Evolutionary conservation across 2,329 filamentous ascomycete species (phyloP), one percentile per base, ranked within the genome.

Genomic region (Sporothrix pallida): DNA sequence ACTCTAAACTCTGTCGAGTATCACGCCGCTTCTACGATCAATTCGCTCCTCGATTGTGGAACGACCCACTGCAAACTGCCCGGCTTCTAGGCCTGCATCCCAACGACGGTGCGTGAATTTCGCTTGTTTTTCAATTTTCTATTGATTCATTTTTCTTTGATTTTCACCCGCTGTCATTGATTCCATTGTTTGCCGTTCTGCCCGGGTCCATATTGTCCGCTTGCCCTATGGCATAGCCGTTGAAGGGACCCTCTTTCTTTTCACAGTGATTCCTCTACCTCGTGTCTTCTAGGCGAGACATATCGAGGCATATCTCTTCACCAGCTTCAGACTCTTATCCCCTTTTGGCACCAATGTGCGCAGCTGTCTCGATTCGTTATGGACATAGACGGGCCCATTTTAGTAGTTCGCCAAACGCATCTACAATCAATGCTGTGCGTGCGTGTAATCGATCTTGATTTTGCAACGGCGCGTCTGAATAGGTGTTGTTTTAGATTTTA

Each of bases 41-140:
- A 23, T 89, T 90, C 77, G 84, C 84, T 4, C 86, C 86, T 23
- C 83, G 81, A 4, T 79, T 89, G 20, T 90, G 87, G 88, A 81
- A 81, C 75, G 84, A 89, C 77, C 82, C 87, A 12, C 78, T 88
- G 20, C 77, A 80, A 20, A 78, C 82, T 1, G 81, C 81, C 31
- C 81, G 83, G 74, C 78, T 75, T 1, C 79, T 83, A 9, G 83
- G 84, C 6, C 77, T 86, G 31, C 82, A 84, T 73, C 83, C 83
- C 13, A 83, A 82, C 76, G 80, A 77, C 15, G 77, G 78, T 77
- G 74, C 74, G 78, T 72, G 31, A 37, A 37, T 6, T 37, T 37
- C 4, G 7, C 31, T 58, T 62, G 31, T 71, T 52, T 20, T 52
- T 60, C 58, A 48, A 20, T 68, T 63, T 70, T 60, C 9, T 46